Base-by-base conservation (phyloP, 495 filamentous ascomycete species). In the Lichenothelia convexa region DNA sequence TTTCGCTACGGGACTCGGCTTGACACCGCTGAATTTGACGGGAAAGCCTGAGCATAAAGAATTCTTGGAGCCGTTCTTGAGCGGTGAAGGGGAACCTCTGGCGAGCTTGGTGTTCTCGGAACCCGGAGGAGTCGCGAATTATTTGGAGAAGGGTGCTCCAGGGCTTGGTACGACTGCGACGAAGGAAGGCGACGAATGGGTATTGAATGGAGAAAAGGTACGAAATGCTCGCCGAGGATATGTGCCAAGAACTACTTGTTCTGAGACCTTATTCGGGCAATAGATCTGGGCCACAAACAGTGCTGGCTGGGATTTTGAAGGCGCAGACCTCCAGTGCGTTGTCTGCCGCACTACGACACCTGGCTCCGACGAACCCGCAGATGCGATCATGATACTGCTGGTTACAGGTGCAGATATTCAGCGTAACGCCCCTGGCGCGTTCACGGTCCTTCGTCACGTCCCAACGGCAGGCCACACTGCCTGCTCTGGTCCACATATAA, bases 141-240 rank as follows among this genome's bases (percentile, higher is more conserved):
- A 49, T 38, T 41, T 68, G 21, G 65, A 70, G 41, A 61, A 56
- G 32, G 63, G 65, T 1, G 64, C 48, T 0, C 44, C 44, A 9
- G 65, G 68, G 0, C 48, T 72, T 20, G 44, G 57, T 19, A 70
- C 66, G 4, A 64, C 57, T 8, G 66, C 67, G 5, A 41, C 48
- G 15, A 45, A 45, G n/a, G 64, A 69, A 16, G 64, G 63, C 8
- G 58, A 67, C 21, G 58, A 67, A 27, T 70, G 62, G 62, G 48
- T 70, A 15, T 50, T 71, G 19, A 63, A 63, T 45, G 68, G 68
- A n/a, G 64, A 68, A 34, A 71, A 70, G 58, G 60, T 63, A 38
- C 1, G 37, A 21, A 36, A 16, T 30, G 12, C 6, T n/a, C n/a
- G 18, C 6, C 11, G 34, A 36, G 12, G n/a, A n/a, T n/a, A n/a